Percentiles rank a stretch among this genome's conserved stretches.
phyloP scores from a whole-genome alignment of 2,329 filamentous ascomycete genomes.

The Neofusicoccum ribis region DNA sequence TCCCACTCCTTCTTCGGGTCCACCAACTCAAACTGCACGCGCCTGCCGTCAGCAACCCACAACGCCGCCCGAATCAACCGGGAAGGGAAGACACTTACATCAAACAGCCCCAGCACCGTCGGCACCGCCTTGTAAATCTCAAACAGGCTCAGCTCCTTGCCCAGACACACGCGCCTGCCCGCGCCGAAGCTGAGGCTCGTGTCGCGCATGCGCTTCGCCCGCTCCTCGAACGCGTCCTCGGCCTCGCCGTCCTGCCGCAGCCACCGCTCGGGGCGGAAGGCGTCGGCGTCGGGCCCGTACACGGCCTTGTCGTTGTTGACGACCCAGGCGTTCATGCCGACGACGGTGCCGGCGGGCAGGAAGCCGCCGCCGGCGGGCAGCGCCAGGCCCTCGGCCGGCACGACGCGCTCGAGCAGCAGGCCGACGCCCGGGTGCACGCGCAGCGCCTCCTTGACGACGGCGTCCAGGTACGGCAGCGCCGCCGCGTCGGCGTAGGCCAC shows the following conservation, averaged over 20 bases:
- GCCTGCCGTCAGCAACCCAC: not conserved
- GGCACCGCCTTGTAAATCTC: constrained; percentile 52
- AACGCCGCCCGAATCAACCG: not conserved
- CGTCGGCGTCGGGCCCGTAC: constrained; percentile 41
- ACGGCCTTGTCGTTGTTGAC: constrained; percentile 43
- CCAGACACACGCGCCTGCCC: constrained; percentile 5
- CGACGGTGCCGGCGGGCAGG: constrained; percentile 40
- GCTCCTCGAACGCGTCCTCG: constrained; percentile 23
- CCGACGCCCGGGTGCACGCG: constrained; percentile 39
- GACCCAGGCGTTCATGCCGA: constrained; percentile 49
- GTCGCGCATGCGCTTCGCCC: constrained; percentile 23
- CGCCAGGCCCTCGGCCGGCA: constrained; percentile 32
- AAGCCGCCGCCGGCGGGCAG: constrained; percentile 28
- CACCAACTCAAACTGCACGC: constrained; percentile 36
- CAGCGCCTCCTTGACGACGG: constrained; percentile 41
- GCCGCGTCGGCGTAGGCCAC: constrained; percentile 30
- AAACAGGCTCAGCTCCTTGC: constrained; percentile 10
- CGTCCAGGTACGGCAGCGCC: constrained; percentile 34
- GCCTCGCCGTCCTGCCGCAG: constrained; percentile 24
- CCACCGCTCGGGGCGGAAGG: constrained; percentile 50
- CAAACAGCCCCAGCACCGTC: constrained; percentile 47
- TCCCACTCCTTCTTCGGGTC: constrained; percentile 40
- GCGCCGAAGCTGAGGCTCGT: not conserved
- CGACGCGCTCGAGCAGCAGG: constrained; percentile 31
- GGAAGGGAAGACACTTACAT: constrained; percentile 33